Evolutionary conservation across 441 rosid genomes (phyloP).

Genomic region (Pelargonium myrrhifolium): DNA sequence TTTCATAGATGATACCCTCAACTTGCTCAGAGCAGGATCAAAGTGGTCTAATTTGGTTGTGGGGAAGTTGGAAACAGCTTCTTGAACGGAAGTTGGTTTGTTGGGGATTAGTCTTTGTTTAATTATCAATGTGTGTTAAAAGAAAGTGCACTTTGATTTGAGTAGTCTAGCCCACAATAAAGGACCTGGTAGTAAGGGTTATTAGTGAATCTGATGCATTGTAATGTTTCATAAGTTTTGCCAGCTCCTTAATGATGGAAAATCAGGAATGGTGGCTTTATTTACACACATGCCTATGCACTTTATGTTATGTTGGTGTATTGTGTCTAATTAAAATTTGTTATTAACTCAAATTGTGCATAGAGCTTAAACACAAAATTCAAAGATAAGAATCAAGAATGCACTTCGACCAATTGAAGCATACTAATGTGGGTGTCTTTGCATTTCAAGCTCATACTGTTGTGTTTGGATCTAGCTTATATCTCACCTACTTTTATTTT

Average conservation of each 20-base stretch:
- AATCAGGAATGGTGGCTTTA: not conserved
- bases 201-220: not conserved
- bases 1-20: not conserved
- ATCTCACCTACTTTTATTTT: constrained; percentile 8
- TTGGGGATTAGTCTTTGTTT: not conserved
- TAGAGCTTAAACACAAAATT: not conserved
- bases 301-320: not conserved
- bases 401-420: not conserved
- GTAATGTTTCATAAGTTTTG: not conserved
- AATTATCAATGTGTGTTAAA: not conserved
- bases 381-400: not conserved
- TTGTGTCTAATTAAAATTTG: not conserved
- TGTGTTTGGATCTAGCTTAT: constrained; percentile 6
- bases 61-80: not conserved
- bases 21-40: not conserved
- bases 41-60: not conserved
- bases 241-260: not conserved
- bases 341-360: not conserved
- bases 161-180: not conserved
- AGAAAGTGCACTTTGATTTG: not conserved
- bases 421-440: not conserved
- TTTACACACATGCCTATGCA: not conserved
- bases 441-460: not conserved
- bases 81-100: not conserved
- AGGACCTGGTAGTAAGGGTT: not conserved